Evolutionary conservation across 1,284 basidiomycete genomes (phyloP), one percentile per base, ranked within the genome.

Genomic region (Amylostereum areolatum): DNA sequence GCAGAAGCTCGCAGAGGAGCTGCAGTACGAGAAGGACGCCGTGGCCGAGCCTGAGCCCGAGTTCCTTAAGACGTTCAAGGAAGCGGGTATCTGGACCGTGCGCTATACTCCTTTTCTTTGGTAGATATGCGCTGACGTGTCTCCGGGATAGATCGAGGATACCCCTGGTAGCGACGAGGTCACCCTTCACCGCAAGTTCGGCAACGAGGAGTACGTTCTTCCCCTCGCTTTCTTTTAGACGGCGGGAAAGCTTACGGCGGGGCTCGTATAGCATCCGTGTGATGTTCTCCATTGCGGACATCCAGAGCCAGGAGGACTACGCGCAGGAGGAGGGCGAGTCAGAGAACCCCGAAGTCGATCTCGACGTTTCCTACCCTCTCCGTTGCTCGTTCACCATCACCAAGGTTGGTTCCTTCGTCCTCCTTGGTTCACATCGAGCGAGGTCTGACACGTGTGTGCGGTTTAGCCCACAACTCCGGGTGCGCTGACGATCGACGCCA

Each of bases 201-300:
- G 93, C 55, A 93, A 92, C 63, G 95, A 99, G 71, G 80, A 73
- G 92, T 94, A 43, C 51, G 86, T 75, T n/a, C 24, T 10, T 34
- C 39, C 18, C 18, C 18, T 57, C 43, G 27, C 31, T 18, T 33
- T 2, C 32, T 40, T 50, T 32, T 48, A 1, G 18, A 18, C 18
- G 18, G 18, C 18, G 18, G 18, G 18, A 18, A 1, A 18, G 18
- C 18, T 18, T 18, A 18, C 18, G 18, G 18, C 18, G 18, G 18
- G 18, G 18, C 18, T 32, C 34, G 29, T 47, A 28, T 43, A 90
- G 88, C 56, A 78, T 93, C 62, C 85, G 85, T 24, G 61, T 90
- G 59, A 81, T 90, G 69, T 92, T 93, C 75, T 90, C 89, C 46
- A 87, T 91, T 57, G 80, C 85, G 25, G 90, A 92, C 64, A 73